phyloP scores from a whole-genome alignment of 2,329 filamentous ascomycete genomes.

The Ophiocordyceps australis region DNA sequence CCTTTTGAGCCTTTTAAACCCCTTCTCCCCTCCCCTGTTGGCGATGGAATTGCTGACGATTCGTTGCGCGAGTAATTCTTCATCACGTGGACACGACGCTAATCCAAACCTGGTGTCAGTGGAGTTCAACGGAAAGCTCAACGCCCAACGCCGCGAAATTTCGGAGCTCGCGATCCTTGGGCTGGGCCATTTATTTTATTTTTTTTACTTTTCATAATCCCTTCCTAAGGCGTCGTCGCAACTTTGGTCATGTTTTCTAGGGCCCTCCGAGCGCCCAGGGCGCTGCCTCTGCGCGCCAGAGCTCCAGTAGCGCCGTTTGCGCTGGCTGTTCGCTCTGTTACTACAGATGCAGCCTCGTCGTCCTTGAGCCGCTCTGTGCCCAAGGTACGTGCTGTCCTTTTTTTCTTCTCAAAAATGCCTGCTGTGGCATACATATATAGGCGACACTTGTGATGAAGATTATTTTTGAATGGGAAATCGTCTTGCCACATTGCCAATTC shows the following conservation, averaged over 20 bases:
- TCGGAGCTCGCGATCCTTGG: constrained; percentile 17
- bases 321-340: constrained; percentile 56
- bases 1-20: no score
- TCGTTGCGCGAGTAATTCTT: no score
- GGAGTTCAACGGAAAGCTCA: constrained; percentile 20
- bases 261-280: constrained; percentile 43
- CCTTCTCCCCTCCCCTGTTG: no score
- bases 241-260: constrained; percentile 47
- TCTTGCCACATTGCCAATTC: no score
- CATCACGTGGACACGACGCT: constrained; percentile 9
- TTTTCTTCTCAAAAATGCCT: no score
- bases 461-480: no score
- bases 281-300: constrained; percentile 35
- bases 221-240: no score
- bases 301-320: constrained; percentile 21
- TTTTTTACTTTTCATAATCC: no score
- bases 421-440: no score
- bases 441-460: no score
- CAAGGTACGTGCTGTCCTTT: constrained; percentile 25
- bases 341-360: constrained; percentile 84
- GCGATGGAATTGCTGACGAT: no score
- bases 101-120: constrained; percentile 11
- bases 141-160: constrained; percentile 25
- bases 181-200: no score
- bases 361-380: constrained; percentile 63